Percentiles rank a stretch among this genome's conserved stretches.
phyloP scores from a whole-genome alignment of 108 stramenopile species.

The Parmales sp. region DNA sequence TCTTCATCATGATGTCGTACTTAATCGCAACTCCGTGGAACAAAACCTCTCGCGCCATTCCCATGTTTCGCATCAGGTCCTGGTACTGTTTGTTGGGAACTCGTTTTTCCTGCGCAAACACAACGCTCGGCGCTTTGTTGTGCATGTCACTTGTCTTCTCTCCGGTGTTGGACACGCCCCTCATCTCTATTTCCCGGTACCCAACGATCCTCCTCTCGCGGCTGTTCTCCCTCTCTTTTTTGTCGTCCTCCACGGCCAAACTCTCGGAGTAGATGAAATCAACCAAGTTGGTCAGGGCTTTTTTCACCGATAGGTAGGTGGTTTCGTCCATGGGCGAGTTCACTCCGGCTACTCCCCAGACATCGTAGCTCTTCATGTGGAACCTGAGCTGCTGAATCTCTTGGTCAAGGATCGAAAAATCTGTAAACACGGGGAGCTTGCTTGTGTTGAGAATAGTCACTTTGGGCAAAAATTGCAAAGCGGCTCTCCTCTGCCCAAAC shows the following conservation, averaged over 20 bases:
- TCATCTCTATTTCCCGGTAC: not conserved
- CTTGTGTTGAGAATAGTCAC: not conserved
- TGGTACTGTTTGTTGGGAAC: not conserved
- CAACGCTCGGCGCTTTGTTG: not conserved
- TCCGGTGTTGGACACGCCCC: not conserved
- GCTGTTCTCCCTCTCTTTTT: not conserved
- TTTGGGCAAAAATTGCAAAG: not conserved
- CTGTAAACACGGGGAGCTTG: not conserved
- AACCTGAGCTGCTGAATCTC: not conserved
- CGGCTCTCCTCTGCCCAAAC: not conserved
- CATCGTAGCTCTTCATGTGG: not conserved
- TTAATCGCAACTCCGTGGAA: not conserved
- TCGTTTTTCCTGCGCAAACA: not conserved
- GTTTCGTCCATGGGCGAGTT: not conserved
- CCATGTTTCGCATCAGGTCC: not conserved
- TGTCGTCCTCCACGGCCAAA: too few relatives aligned
- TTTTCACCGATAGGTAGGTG: not conserved
- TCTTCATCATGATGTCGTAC: not conserved
- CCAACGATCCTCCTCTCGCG: not conserved
- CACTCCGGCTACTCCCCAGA: not conserved
- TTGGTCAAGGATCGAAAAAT: not conserved
- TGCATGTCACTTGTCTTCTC: not conserved
- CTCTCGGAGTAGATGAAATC: not conserved
- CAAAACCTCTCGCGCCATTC: not conserved
- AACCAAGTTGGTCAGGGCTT: not conserved